Evolutionary conservation across 2,329 filamentous ascomycete species (phyloP).

Genomic region (Sclerotinia glacialis): DNA sequence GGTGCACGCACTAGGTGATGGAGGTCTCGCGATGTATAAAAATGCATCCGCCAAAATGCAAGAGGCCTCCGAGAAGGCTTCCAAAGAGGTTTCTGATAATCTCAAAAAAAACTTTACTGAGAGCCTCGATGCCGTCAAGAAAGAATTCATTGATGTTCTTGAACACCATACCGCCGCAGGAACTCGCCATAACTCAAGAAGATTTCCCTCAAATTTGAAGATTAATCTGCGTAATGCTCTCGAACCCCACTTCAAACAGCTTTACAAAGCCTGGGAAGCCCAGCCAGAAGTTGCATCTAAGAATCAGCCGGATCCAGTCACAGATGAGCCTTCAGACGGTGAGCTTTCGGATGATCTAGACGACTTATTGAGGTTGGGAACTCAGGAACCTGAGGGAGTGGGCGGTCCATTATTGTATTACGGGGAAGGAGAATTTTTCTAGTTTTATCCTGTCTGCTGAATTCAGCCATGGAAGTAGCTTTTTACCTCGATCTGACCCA

Average conservation of each 20-base stretch:
- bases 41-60: not conserved
- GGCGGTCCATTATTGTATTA: not conserved
- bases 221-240: not conserved
- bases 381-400: not conserved
- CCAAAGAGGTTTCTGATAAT: not conserved
- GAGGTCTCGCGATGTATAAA: not conserved
- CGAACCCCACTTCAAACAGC: not conserved
- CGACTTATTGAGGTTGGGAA: not conserved
- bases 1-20: not conserved
- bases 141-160: not conserved
- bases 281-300: not conserved
- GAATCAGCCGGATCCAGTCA: not conserved
- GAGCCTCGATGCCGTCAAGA: not conserved
- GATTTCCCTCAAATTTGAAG: not conserved
- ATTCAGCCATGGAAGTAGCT: not conserved
- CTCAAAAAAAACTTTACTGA: not conserved
- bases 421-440: not conserved
- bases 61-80: not conserved
- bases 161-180: not conserved
- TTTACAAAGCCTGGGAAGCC: not conserved
- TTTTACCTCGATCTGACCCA: not conserved
- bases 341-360: not conserved
- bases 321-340: not conserved
- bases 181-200: not conserved
- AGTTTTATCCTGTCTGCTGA: not conserved